Base-by-base conservation (phyloP, 2,329 filamentous ascomycete species). In the Botrytis sinoallii region DNA sequence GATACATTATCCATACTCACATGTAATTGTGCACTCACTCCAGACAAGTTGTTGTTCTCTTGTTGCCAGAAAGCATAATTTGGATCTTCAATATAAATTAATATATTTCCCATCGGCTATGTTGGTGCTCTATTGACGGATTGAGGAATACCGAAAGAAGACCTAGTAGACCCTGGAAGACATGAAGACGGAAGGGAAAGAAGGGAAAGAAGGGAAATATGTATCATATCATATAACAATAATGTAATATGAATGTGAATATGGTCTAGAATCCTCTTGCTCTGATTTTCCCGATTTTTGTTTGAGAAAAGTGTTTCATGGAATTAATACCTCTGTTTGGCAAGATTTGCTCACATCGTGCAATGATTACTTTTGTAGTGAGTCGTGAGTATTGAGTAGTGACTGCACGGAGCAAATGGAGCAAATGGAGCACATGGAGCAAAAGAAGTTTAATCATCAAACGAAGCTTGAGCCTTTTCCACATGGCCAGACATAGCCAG, bases 71-170 rank as follows among this genome's bases (percentile, higher is more conserved):
- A 22, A 57, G 66, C 32, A 44, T 55, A 67, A 40, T 67, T 55
- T 67, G n/a, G 65, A 40, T 40, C 2, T 20, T 68, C 48, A 57
- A 68, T 68, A 29, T 42, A 57, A 68, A 42, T 68, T 68, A 57
- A 57, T 68, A 57, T 68, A 42, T 32, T 38, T 67, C 16, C 16
- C 38, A 69, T 69, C 35, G 66, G 66, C 66, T 57, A 68, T 68
- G 48, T 68, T 42, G 48, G 66, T 57, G 35, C 32, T n/a, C 16
- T 32, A 12, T 68, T 55, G 38, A 42, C n/a, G 9, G 46, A 66
- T 66, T 55, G 48, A 68, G 65, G 65, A 67, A 55, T 40, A 40
- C 65, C 46, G 44, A 55, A 55, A n/a, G 64, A 61, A 61, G 0
- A 44, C 18, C 42, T 44, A 44, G 42, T 20, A 61, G 7, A 66